Evolutionary conservation across 1,284 basidiomycete species (phyloP), one percentile per base, ranked within the genome.

Genomic region (Macrocystidia cucumis): DNA sequence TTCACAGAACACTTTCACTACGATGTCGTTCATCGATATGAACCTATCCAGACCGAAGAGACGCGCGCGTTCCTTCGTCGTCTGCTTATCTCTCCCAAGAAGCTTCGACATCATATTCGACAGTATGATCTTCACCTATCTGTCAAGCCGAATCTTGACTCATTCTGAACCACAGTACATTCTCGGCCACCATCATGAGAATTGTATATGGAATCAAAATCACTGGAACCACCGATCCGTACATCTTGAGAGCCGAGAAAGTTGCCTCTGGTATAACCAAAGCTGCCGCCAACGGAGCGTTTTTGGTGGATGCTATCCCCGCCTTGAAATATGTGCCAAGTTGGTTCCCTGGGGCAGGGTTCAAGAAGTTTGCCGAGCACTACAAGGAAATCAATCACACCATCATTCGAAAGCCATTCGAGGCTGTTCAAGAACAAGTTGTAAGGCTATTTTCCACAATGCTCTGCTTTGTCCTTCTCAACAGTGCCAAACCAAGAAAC

Each of bases 1-100:
- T 44, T 50, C 25, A 44, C 44, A 20, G 31, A 44, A 13, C 32
- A 44, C 16, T 43, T 46, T 32, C 35, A 44, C 23, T 18, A 18
- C 3, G 35, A 26, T 9, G 29, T 24, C n/a, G 3, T 43, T 3
- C 6, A 12, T 3, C 27, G 22, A 7, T 37, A 42, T 16, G 16
- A 38, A 26, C 34, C 33, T 20, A 34, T 30, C 9, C 24, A 34
- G 9, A 9, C 31, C 1, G 22, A 38, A 8, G 38, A 44, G 26
- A 25, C 33, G 2, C 39, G 37, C 12, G 27, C 13, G 3, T 35
- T 46, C n/a, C 19, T 46, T 1, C 34, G 18, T 7, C 26, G 27
- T 12, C 29, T 46, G 4, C 33, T 39, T 1, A 18, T 34, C 12
- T 14, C 16, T 9, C 40, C 40, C 9, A 29, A 35, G n/a, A 22